Conservation (phyloP, 2,329 filamentous ascomycete species). For the Exophiala sideris region DNA sequence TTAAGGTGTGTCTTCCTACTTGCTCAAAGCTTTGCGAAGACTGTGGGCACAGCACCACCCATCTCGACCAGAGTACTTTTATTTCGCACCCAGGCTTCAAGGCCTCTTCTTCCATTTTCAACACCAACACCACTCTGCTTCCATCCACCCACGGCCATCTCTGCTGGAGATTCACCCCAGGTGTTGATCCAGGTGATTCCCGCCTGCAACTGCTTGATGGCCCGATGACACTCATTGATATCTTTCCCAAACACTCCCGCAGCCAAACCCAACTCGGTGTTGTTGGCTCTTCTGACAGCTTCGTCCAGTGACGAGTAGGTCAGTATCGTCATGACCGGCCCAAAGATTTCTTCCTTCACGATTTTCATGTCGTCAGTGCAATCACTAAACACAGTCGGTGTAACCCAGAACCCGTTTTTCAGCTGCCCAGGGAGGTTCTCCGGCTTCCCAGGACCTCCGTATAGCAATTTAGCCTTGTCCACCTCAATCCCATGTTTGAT, state of each 20-base stretch:
- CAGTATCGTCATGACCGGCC: conserved; percentile 79
- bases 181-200: conserved; percentile 92
- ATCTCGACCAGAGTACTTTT: conserved; percentile 88
- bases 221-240: conserved; percentile 67
- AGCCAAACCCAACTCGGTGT: conserved; percentile 73
- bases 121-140: conserved; percentile 85
- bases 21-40: conserved; percentile 66
- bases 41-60: conserved; percentile 65
- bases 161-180: conserved; percentile 87
- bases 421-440: conserved; percentile 49
- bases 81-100: conserved; percentile 79
- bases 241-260: conserved; percentile 80
- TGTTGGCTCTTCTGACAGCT: conserved; percentile 69
- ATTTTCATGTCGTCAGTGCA: conserved; percentile 81
- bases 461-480: conserved; percentile 71
- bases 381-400: conserved; percentile 79
- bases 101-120: conserved; percentile 76
- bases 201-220: conserved; percentile 69
- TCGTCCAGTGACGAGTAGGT: conserved; percentile 69
- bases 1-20: neutral
- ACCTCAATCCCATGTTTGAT: conserved; percentile 69
- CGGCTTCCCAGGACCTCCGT: conserved; percentile 64
- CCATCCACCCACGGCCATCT: conserved; percentile 92
- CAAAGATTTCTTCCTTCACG: conserved; percentile 80
- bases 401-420: conserved; percentile 73